A percentile compares a stretch with the other conserved stretches of the same genome.
phyloP scores from a whole-genome alignment of 495 filamentous ascomycete species.

The Clohesyomyces aquaticus region DNA sequence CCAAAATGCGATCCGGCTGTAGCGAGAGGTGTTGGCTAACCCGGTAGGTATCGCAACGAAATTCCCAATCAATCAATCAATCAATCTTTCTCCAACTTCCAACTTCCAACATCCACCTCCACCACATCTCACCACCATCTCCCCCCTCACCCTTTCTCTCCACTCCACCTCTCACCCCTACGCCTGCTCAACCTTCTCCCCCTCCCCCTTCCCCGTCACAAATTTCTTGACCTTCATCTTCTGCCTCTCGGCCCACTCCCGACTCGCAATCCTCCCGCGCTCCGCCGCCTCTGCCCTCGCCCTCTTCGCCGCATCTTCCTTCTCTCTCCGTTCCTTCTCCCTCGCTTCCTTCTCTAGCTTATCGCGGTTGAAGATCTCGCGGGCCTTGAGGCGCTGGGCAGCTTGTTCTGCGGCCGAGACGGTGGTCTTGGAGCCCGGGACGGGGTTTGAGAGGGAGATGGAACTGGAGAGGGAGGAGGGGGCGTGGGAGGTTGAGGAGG shows the following conservation, averaged over 20 bases:
- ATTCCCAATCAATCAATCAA: no score
- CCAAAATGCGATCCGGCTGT: no score
- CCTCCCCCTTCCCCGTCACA: no score
- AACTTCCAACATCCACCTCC: no score
- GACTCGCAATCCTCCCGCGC: constrained; percentile 61
- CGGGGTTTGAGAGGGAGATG: constrained; percentile 36
- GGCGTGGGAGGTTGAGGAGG: constrained; percentile 9
- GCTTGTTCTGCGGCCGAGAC: constrained; percentile 56
- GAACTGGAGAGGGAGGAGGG: constrained; percentile 25
- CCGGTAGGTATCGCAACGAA: no score
- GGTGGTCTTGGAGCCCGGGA: constrained; percentile 47
- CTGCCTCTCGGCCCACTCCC: constrained; percentile 75
- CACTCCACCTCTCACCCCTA: neutral
- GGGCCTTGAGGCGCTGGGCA: constrained; percentile 58
- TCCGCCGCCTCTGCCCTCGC: constrained; percentile 60
- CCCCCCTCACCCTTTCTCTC: no score
- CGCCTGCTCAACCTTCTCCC: no score
- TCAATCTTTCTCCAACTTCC: no score
- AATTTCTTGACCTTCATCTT: constrained; percentile 47
- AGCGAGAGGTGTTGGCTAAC: no score
- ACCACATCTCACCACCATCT: no score
- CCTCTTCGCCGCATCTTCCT: constrained; percentile 41
- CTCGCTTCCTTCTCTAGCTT: constrained; percentile 57
- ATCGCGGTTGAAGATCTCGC: constrained; percentile 64
- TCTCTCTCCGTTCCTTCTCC: constrained; percentile 34